These are phyloP conservation scores for Melanopsichium pennsylvanicum DNA, from an alignment of 1,284 basidiomycete species.

Conservation along the genomic window DNA sequence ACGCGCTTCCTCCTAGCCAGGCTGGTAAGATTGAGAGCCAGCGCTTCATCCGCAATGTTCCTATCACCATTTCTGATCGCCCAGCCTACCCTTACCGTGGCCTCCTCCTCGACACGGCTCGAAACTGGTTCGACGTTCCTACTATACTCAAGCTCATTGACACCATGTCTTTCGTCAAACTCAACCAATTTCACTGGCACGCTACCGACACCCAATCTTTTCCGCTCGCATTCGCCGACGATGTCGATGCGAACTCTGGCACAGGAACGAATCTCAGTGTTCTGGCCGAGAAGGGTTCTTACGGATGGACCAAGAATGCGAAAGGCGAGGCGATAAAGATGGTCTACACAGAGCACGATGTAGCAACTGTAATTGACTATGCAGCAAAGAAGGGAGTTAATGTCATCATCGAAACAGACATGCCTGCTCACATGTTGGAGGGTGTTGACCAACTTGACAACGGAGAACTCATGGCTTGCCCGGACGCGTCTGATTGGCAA, in stretches of 20 bases:
- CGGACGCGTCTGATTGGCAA: slow-evolving; percentile 73
- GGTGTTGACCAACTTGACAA: slow-evolving; percentile 74
- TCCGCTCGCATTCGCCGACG: slow-evolving; percentile 72
- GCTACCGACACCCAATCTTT: slow-evolving; percentile 73
- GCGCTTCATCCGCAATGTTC: slow-evolving; percentile 69
- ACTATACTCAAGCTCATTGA: slow-evolving; percentile 80
- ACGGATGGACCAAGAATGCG: slow-evolving; percentile 68
- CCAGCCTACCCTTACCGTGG: slow-evolving; percentile 71
- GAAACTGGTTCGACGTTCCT: slow-evolving; percentile 70
- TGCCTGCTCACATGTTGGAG: slow-evolving; percentile 79
- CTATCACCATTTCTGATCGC: slow-evolving; percentile 66
- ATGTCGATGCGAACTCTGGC: background rate
- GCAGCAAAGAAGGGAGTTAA: slow-evolving; percentile 81
- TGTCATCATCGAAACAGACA: slow-evolving; percentile 77
- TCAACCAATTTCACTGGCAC: slow-evolving; percentile 79
- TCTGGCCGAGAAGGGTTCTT: slow-evolving; percentile 76
- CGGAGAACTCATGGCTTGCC: slow-evolving; percentile 76
- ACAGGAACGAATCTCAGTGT: slow-evolving; percentile 70
- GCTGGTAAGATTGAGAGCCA: background rate
- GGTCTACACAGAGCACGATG: slow-evolving; percentile 73
- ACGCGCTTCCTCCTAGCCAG: slow-evolving; percentile 65
- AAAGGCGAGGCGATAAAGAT: slow-evolving; percentile 11
- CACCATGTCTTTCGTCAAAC: slow-evolving; percentile 86
- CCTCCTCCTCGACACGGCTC: slow-evolving; percentile 80
- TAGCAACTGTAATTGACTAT: slow-evolving; percentile 75